These are phyloP conservation scores for Deinandra increscens DNA, from an alignment of 129 eudicot species.

Conservation along the genomic window DNA sequence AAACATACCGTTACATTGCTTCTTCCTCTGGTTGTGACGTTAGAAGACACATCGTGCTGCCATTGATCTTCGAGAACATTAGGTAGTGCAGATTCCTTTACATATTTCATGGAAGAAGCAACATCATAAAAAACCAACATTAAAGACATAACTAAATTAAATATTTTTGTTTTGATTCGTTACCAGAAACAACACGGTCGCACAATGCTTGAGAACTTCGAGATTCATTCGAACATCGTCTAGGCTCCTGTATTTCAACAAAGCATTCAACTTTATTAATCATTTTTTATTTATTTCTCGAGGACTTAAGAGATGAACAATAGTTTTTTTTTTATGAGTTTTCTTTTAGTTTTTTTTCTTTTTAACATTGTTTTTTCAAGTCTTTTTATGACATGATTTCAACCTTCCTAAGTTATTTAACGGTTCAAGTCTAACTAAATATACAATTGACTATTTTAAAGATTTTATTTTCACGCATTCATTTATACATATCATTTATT, in stretches of 20 bases:
- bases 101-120: not conserved
- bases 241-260: constrained; percentile 57
- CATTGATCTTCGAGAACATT: constrained; percentile 42
- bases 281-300: too few relatives aligned
- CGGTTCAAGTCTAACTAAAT: too few relatives aligned
- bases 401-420: too few relatives aligned
- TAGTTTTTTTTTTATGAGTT: too few relatives aligned
- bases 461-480: too few relatives aligned
- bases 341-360: too few relatives aligned
- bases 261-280: not conserved
- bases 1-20: constrained; percentile 26
- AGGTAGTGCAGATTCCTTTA: constrained; percentile 88
- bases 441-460: too few relatives aligned
- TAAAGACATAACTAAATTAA: not conserved
- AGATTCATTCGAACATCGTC: constrained; percentile 95
- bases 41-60: constrained; percentile 33
- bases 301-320: too few relatives aligned
- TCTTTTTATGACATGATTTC: too few relatives aligned
- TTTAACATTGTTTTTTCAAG: too few relatives aligned
- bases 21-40: constrained; percentile 72
- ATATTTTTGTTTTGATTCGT: not conserved
- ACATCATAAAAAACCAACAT: not conserved
- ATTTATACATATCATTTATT: too few relatives aligned
- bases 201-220: constrained; percentile 94
- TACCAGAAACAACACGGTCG: constrained; percentile 91